Evolutionary conservation across 768 basidiomycete species (phyloP).

Genomic region (Mycena olivaceomarginata): DNA sequence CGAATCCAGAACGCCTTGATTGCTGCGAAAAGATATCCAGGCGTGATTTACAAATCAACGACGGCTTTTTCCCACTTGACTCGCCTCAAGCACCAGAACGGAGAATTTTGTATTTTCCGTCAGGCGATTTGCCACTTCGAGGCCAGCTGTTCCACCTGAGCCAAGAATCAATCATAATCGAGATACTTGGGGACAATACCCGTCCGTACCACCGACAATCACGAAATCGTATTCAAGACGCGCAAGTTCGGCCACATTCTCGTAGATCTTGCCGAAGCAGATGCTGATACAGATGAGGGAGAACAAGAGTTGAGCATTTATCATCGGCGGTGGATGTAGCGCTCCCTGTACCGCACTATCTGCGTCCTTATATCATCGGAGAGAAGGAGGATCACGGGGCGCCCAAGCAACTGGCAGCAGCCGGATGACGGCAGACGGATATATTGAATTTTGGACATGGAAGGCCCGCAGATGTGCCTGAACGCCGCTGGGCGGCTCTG

Average conservation of each 20-base stretch:
- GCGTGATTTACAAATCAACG: background rate
- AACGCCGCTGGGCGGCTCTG: background rate
- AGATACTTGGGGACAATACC: background rate
- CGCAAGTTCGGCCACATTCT: background rate
- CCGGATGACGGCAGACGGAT: background rate
- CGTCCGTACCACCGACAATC: background rate
- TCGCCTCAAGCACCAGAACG: conserved; percentile 20
- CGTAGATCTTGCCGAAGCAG: conserved; percentile 6
- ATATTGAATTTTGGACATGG: background rate
- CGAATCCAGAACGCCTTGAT: background rate
- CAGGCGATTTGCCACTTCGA: background rate
- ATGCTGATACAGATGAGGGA: background rate
- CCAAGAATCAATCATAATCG: too few species aligned
- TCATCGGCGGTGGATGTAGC: background rate
- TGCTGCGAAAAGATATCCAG: background rate
- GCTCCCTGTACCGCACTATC: background rate
- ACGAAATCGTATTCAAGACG: background rate
- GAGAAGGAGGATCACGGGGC: background rate
- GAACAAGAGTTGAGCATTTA: background rate
- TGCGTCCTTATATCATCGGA: background rate
- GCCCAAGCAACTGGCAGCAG: background rate
- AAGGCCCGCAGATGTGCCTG: background rate
- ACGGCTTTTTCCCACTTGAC: background rate
- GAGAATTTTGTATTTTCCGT: conserved; percentile 15
- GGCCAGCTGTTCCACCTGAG: conserved; percentile 11